These are phyloP conservation scores for Debaryomycetaceae sp. DNA, from an alignment of 1,139 yeast species.

Conservation along the genomic window DNA sequence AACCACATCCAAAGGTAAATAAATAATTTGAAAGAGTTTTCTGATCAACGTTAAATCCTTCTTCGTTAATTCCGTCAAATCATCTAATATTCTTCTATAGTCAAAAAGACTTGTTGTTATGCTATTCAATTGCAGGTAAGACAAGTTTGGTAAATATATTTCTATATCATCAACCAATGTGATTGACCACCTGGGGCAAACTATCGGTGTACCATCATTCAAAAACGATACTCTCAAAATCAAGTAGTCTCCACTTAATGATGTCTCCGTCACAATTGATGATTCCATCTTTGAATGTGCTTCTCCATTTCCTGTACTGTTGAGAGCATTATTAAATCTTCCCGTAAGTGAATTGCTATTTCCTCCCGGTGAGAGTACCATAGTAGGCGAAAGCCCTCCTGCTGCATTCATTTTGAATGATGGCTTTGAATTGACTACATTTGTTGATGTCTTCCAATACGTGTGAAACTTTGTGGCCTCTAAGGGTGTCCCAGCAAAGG, in stretches of 20 bases:
- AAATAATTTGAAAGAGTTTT: conserved; percentile 40
- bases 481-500: conserved; percentile 80
- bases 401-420: conserved; percentile 34
- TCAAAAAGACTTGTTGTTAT: conserved; percentile 43
- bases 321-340: background rate
- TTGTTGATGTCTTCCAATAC: conserved; percentile 87
- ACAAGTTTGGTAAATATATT: conserved; percentile 45
- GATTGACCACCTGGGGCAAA: conserved; percentile 69
- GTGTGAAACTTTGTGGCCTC: conserved; percentile 94
- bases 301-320: background rate
- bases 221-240: conserved; percentile 69
- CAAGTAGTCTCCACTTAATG: conserved; percentile 77
- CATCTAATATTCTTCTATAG: conserved; percentile 40
- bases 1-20: conserved; percentile 62
- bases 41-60: conserved; percentile 37
- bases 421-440: conserved; percentile 32
- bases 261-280: conserved; percentile 88
- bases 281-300: background rate
- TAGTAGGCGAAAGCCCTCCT: conserved; percentile 43
- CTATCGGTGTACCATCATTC: conserved; percentile 83
- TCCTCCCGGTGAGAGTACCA: conserved; percentile 29
- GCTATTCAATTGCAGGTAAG: conserved; percentile 40
- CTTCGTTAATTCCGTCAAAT: conserved; percentile 35
- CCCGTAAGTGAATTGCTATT: background rate
- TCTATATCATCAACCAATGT: conserved; percentile 57